Base-by-base conservation (phyloP, 305 asterid species). In the Rubia tinctorum region DNA sequence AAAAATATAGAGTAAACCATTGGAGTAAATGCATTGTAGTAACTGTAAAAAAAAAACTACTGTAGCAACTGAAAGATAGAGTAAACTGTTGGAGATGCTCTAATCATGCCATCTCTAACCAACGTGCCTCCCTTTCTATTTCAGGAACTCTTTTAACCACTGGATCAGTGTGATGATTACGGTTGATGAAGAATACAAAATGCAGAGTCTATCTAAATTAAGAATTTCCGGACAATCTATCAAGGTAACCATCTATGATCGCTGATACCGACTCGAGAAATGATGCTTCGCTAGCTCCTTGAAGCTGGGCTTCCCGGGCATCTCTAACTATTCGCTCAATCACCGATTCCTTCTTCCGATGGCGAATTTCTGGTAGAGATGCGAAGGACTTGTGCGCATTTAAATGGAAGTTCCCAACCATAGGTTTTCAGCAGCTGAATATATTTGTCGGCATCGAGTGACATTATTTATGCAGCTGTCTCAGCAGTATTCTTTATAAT, bases 381-480 rank as follows among this genome's bases (percentile, higher is more conserved):
- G 55, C 78, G 89, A 45, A 90, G 81, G 73, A 86, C 83, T 2
- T 86, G 92, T 9, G 91, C 94, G 42, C 96, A 86, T 27, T 77
- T 79, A 7, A 42, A 68, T 18, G 96, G 82, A 43, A 92, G 58
- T 44, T 87, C 76, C 97, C 97, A 90, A 25, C 98, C 98, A 6
- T 89, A 63, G 47, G 81, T 84, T 77, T 84, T 86, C 40, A 92
- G 79, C 68, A 90, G 87, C 49, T 86, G 87, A 20, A 90, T 86
- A 76, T 92, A 97, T 83, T 86, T 83, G 68, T 89, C 96, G 3
- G 91, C 88, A 58, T 92, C 89, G 68, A 92, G 82, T 39, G 88
- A 81, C 66, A 86, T 79, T 81, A 92, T 86, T 87, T 90, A 92
- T 30, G 82, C 83, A 27, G 78, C 67, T 51, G 84, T 87, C 53